A percentile compares a stretch with the other conserved stretches of the same genome.
Conservation (phyloP, 2,329 filamentous ascomycete species). For the Curvularia eragrostidis region DNA sequence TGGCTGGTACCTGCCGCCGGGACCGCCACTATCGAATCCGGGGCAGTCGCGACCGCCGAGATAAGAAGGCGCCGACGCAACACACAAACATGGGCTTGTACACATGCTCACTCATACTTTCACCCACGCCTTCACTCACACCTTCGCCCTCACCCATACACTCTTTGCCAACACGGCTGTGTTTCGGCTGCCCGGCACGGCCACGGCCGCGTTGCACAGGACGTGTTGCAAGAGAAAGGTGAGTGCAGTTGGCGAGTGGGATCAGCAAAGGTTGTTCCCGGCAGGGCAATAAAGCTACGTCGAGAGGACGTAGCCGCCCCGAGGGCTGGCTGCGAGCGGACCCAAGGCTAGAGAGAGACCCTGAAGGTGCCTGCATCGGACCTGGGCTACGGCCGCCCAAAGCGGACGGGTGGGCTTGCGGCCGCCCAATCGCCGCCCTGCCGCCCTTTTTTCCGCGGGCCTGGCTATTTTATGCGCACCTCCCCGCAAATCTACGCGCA, state of each 20-base stretch:
- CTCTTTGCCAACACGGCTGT: too few species aligned
- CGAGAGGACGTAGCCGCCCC: neutral
- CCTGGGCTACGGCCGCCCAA: conserved; percentile 8
- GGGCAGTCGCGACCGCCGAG: conserved; percentile 7
- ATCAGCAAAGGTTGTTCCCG: neutral
- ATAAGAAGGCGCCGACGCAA: neutral
- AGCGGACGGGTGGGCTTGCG: neutral
- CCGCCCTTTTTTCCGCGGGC: neutral
- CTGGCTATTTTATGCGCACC: neutral
- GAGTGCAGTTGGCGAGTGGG: too few species aligned
- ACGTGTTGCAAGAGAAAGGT: too few species aligned
- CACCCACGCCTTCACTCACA: too few species aligned
- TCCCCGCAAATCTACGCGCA: neutral
- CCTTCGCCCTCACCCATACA: too few species aligned
- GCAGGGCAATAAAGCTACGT: neutral
- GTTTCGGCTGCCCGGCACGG: too few species aligned
- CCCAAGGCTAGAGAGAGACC: conserved; percentile 6
- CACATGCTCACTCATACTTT: neutral
- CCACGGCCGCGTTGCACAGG: neutral
- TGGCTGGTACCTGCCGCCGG: conserved; percentile 28
- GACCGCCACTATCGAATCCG: conserved; percentile 22
- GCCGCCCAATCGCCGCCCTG: conserved; percentile 9
- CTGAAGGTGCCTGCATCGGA: conserved; percentile 12
- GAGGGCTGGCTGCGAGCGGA: too few species aligned
- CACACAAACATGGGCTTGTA: neutral